Base-by-base conservation (phyloP, 805 yeast genomes). In the Danielozyma ontarioensis region DNA sequence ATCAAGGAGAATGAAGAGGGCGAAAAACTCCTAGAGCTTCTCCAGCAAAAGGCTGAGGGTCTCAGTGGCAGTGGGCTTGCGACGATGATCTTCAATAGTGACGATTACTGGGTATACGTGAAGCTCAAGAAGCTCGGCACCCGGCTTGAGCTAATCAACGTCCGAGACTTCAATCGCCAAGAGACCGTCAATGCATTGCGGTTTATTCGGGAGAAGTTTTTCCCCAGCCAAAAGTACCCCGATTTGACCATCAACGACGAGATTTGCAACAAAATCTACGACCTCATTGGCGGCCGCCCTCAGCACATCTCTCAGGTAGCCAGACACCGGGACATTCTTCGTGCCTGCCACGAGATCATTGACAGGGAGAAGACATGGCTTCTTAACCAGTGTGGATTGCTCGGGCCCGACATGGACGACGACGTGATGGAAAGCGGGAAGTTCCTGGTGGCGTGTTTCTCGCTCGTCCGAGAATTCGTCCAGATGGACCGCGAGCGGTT, bases 311-410 rank as follows among this genome's bases (percentile, higher is more conserved):
- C 83, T 2, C 80, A 80, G 29, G 90, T 82, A 1, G 75, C 84
- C 0, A 64, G 78, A 23, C 80, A 78, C 33, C 42, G 49, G 15
- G 76, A 80, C 45, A 63, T 78, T 46, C 46, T 80, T 21, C 55
- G 57, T 22, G 87, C 87, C 0, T 77, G 85, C 41, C 83, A 83
- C 45, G 70, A 68, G 38, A 66, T 85, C 22, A 83, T 85, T 36
- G 93, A 85, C 51, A 64, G 81, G 6, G 95, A 85, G 45, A 83
- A 82, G 51, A 83, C 88, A 0, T 85, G 95, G 95, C 81, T 84
- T 42, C 64, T 85, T 42, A 85, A 83, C 50, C 86, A 84, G 46
- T 84, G 94, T 56, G 93, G 87, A 0, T 59, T 85, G 11, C 56
- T 85, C 7, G 95, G 94, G 2, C 70, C 68, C 42, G 76, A 68